phyloP scores from a whole-genome alignment of 306 rosid species.

The Vigna angularis region DNA sequence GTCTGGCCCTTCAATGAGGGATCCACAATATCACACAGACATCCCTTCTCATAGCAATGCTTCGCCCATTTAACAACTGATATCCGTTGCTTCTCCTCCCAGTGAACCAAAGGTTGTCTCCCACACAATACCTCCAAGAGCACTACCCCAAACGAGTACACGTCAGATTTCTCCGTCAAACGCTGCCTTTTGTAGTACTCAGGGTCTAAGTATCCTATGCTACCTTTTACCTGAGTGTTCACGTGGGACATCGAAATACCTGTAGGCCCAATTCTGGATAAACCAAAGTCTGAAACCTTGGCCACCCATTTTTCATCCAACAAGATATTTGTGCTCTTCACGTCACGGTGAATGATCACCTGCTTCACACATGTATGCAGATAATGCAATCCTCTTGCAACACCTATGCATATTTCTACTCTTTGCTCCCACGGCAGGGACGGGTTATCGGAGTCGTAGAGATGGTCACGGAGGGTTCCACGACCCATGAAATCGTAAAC shows the following conservation, averaged over 20 bases:
- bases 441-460: constrained; percentile 15
- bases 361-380: constrained; percentile 1
- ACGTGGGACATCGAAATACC: background rate
- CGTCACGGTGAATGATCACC: constrained; percentile 13
- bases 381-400: background rate
- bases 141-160: constrained; percentile 37
- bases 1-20: background rate
- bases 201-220: background rate
- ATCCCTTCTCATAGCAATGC: background rate
- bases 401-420: constrained; percentile 36
- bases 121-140: constrained; percentile 22
- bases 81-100: constrained; percentile 16
- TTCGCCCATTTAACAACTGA: constrained; percentile 34
- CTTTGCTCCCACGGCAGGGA: constrained; percentile 44
- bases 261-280: background rate
- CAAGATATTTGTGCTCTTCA: constrained; percentile 7
- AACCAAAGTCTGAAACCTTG: constrained; percentile 1
- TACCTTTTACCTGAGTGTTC: background rate
- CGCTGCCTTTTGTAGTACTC: background rate
- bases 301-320: constrained; percentile 26
- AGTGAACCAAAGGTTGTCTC: constrained; percentile 22
- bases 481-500: background rate
- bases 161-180: background rate
- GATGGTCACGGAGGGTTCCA: constrained; percentile 38
- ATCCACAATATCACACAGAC: background rate